Conservation (phyloP, 208 protist species). For the Strigomonas culicis region DNA sequence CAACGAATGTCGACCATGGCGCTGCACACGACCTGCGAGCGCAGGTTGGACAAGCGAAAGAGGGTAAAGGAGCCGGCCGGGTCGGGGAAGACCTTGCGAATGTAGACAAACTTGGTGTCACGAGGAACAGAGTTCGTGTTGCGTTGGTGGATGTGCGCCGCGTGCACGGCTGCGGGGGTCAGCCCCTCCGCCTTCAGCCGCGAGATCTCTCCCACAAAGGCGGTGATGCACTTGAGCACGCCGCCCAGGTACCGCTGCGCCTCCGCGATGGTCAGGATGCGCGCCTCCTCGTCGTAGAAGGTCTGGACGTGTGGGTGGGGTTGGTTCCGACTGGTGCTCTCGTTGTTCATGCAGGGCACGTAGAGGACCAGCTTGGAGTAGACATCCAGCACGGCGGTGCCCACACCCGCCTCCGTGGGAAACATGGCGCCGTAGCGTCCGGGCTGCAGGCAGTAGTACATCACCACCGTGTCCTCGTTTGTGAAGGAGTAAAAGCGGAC, state of each 20-base stretch:
- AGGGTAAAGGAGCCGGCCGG: slow-evolving; percentile 70
- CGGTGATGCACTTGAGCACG: slow-evolving; percentile 72
- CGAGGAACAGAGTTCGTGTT: slow-evolving; percentile 54
- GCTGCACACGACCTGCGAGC: slow-evolving; percentile 84
- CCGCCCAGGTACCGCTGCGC: slow-evolving; percentile 65
- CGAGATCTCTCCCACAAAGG: slow-evolving; percentile 66
- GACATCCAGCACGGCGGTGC: slow-evolving; percentile 79
- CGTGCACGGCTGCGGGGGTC: slow-evolving; percentile 68
- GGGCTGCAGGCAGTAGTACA: slow-evolving; percentile 88
- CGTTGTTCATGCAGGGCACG: slow-evolving; percentile 83
- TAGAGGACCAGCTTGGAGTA: slow-evolving; percentile 81
- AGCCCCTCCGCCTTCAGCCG: slow-evolving; percentile 63
- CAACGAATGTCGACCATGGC: slow-evolving; percentile 85
- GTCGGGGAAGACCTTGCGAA: slow-evolving; percentile 85
- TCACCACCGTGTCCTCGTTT: slow-evolving; percentile 70
- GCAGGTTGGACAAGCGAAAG: slow-evolving; percentile 85
- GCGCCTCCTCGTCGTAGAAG: slow-evolving; percentile 83
- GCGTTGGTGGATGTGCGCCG: slow-evolving; percentile 78
- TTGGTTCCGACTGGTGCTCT: slow-evolving; percentile 77
- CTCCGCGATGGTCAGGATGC: slow-evolving; percentile 62
- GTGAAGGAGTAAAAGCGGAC: slow-evolving; percentile 84
- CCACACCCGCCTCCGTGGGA: slow-evolving; percentile 70
- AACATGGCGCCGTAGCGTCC: slow-evolving; percentile 86
- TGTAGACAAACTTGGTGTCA: slow-evolving; percentile 88
- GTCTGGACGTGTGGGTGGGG: slow-evolving; percentile 86